These are phyloP conservation scores for Pseudogymnoascus sp. DNA, from an alignment of 2,329 filamentous ascomycete species.

Conservation along the genomic window DNA sequence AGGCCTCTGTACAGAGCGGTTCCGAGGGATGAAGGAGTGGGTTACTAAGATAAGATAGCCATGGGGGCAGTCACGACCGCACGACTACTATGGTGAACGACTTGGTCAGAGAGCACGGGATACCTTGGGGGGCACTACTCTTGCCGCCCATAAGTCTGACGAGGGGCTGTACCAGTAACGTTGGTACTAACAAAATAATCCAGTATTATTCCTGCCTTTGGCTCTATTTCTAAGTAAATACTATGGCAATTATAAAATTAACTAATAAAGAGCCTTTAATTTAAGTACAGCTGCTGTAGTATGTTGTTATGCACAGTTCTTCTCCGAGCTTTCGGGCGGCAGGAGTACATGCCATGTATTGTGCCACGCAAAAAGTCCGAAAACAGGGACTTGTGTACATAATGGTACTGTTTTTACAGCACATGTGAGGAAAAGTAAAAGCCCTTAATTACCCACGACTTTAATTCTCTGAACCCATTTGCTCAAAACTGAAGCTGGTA, in stretches of 20 bases:
- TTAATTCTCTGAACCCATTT: background rate
- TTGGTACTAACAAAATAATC: too few relatives aligned
- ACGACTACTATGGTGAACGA: background rate
- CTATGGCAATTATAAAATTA: too few relatives aligned
- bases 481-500: background rate
- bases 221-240: too few relatives aligned
- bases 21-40: background rate
- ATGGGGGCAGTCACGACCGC: background rate
- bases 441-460: background rate
- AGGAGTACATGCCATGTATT: too few relatives aligned
- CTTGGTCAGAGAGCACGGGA: slow-evolving; percentile 3
- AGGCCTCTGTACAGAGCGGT: background rate
- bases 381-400: background rate
- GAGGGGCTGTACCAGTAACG: too few relatives aligned
- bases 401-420: background rate
- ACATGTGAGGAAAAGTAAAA: background rate
- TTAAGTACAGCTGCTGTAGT: too few relatives aligned
- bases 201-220: too few relatives aligned
- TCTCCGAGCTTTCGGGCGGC: too few relatives aligned
- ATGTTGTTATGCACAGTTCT: too few relatives aligned
- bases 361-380: too few relatives aligned
- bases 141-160: background rate
- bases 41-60: slow-evolving; percentile 2
- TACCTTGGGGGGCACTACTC: slow-evolving; percentile 6
- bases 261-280: too few relatives aligned